Conservation (phyloP, 2,329 filamentous ascomycete genomes). For the Hyphodiscus sp. region DNA sequence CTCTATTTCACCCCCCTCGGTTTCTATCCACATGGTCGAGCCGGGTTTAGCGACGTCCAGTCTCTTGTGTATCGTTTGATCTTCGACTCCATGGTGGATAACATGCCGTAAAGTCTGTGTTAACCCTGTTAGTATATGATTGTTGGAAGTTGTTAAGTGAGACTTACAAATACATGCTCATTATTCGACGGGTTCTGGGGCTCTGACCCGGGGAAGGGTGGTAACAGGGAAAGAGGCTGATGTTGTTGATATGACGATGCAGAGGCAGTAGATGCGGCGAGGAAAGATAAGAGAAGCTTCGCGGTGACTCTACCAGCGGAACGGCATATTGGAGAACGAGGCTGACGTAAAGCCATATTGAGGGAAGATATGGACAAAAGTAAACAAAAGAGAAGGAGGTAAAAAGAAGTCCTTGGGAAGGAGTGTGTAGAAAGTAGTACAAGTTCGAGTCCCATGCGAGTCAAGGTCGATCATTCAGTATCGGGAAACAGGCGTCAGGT, state of each 20-base stretch:
- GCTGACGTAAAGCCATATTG: slow-evolving; percentile 14
- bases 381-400: slow-evolving; percentile 1
- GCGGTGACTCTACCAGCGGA: slow-evolving; percentile 56
- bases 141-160: neutral
- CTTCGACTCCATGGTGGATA: slow-evolving; percentile 80
- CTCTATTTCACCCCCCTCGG: slow-evolving; percentile 50
- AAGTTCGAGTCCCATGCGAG: neutral
- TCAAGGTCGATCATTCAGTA: neutral
- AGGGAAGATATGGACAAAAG: slow-evolving; percentile 4
- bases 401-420: slow-evolving; percentile 1
- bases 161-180: slow-evolving; percentile 48
- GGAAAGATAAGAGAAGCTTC: slow-evolving; percentile 52
- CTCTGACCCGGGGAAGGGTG: slow-evolving; percentile 34
- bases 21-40: slow-evolving; percentile 54
- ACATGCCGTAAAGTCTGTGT: slow-evolving; percentile 72
- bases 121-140: slow-evolving; percentile 10
- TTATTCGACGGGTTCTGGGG: slow-evolving; percentile 38
- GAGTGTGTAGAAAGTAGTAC: neutral
- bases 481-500: neutral
- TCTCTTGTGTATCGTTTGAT: slow-evolving; percentile 71
- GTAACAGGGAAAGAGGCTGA: slow-evolving; percentile 33
- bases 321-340: slow-evolving; percentile 33
- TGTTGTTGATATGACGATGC: slow-evolving; percentile 29
- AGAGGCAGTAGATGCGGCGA: slow-evolving; percentile 47
- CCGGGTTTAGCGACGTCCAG: slow-evolving; percentile 56